These are phyloP conservation scores for Solanum pimpinellifolium DNA, from an alignment of 257 asterid genomes.

Conservation along the genomic window DNA sequence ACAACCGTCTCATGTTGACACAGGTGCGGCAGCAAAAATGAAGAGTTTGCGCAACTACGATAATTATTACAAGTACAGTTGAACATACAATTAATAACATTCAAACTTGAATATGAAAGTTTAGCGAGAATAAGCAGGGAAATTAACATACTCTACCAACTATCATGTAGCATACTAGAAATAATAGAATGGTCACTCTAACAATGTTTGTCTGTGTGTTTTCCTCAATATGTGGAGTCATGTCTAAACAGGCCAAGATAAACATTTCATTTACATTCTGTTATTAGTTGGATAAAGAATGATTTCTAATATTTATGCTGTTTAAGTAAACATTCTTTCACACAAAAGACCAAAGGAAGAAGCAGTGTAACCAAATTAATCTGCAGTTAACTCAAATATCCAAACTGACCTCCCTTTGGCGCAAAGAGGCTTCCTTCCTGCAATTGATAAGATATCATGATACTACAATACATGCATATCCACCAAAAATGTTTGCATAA, in stretches of 20 bases:
- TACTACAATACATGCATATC: not conserved
- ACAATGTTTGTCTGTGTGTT: not conserved
- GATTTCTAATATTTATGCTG: not conserved
- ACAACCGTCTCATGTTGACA: not conserved
- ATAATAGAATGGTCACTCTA: not conserved
- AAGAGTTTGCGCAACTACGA: not conserved
- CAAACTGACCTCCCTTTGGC: constrained; percentile 80
- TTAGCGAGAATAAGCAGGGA: not conserved
- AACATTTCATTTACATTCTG: not conserved
- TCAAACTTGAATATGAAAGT: not conserved
- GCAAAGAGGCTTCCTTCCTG: constrained; percentile 94
- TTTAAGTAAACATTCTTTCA: not conserved
- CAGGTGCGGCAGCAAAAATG: not conserved
- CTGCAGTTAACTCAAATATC: constrained; percentile 1
- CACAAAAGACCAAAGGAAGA: not conserved
- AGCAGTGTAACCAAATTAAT: constrained; percentile 2
- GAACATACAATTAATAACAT: not conserved
- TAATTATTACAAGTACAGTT: not conserved
- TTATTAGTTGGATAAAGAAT: not conserved
- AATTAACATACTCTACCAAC: not conserved
- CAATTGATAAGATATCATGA: constrained; percentile 7
- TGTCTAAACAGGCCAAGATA: not conserved
- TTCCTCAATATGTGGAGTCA: not conserved
- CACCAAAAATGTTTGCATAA: not conserved
- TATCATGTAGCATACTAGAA: not conserved